phyloP scores from a whole-genome alignment of 2,329 filamentous ascomycete species.

The Phaeosphaeriaceae sp. region DNA sequence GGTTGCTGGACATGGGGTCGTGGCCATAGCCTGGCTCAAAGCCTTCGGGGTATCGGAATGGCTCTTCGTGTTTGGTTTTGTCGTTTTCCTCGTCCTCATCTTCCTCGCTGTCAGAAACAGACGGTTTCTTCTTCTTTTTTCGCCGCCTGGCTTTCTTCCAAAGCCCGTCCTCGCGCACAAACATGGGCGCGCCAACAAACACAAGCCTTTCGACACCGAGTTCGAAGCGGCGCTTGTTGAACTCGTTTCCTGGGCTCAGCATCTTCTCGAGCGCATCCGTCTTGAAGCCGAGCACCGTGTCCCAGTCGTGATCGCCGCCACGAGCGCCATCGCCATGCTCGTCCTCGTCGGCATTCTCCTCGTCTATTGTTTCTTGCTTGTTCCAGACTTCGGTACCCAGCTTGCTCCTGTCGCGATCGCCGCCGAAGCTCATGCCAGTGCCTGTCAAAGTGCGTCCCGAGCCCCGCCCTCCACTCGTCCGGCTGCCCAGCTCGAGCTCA shows the following conservation, averaged over 20 bases:
- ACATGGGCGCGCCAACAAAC: conserved; percentile 52
- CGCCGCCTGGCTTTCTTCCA: conserved; percentile 49
- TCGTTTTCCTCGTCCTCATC: conserved; percentile 23
- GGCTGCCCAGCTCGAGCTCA: conserved; percentile 42
- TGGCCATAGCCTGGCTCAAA: conserved; percentile 52
- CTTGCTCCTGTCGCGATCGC: conserved; percentile 34
- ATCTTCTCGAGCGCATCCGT: conserved; percentile 50
- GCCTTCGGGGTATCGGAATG: conserved; percentile 43
- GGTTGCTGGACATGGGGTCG: conserved; percentile 37
- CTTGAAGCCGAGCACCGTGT: conserved; percentile 49
- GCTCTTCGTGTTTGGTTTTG: conserved; percentile 12
- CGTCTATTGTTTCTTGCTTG: conserved; percentile 45
- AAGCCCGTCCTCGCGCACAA: conserved; percentile 48
- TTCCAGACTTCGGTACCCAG: conserved; percentile 40
- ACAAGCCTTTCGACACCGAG: conserved; percentile 49
- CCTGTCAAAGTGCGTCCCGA: conserved; percentile 38
- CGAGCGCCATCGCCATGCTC: conserved; percentile 10
- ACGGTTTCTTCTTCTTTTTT: conserved; percentile 27
- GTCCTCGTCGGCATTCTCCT: conserved; percentile 39
- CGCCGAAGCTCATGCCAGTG: conserved; percentile 22
- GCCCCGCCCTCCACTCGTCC: conserved; percentile 42
- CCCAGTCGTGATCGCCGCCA: conserved; percentile 47
- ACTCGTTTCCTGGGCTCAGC: conserved; percentile 44
- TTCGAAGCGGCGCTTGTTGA: conserved; percentile 51
- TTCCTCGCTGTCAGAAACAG: conserved; percentile 18